These are phyloP conservation scores for Litchi chinensis DNA, from an alignment of 345 rosid genomes.

Conservation along the genomic window DNA sequence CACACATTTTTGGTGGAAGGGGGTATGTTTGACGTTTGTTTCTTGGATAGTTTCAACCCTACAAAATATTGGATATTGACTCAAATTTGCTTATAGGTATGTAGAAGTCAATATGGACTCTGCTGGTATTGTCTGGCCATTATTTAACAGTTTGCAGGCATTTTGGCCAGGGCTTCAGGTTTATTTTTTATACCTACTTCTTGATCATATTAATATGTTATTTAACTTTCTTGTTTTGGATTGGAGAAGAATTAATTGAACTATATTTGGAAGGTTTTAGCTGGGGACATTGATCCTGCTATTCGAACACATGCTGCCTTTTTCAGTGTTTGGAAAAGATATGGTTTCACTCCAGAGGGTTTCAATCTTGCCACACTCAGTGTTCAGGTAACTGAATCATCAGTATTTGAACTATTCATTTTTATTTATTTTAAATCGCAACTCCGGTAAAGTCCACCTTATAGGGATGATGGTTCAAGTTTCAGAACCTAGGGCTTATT, in stretches of 20 bases:
- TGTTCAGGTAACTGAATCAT: constrained; percentile 56
- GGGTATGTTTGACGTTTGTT: not conserved
- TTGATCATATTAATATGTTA: constrained; percentile 6
- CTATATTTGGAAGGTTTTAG: constrained; percentile 71
- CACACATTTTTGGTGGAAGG: too few species aligned
- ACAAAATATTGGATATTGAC: not conserved
- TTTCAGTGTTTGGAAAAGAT: constrained; percentile 93
- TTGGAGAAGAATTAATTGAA: not conserved
- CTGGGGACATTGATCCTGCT: constrained; percentile 95
- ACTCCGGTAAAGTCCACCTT: not conserved
- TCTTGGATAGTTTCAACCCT: not conserved
- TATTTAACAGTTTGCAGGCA: constrained; percentile 97
- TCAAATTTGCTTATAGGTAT: constrained; percentile 59
- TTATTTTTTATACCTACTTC: not conserved
- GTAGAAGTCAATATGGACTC: constrained; percentile 99
- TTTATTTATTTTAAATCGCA: not conserved
- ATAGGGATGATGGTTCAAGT: not conserved
- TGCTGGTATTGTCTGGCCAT: constrained; percentile 92
- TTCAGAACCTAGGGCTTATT: not conserved
- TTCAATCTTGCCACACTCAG: constrained; percentile 85
- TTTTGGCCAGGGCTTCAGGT: constrained; percentile 99
- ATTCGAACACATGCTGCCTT: constrained; percentile 96
- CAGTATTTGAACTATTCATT: not conserved
- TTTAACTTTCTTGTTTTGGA: not conserved
- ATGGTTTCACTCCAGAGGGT: constrained; percentile 97